Evolutionary conservation across 768 basidiomycete genomes (phyloP), one percentile per base, ranked within the genome.

Genomic region (Gymnopilus junonius): DNA sequence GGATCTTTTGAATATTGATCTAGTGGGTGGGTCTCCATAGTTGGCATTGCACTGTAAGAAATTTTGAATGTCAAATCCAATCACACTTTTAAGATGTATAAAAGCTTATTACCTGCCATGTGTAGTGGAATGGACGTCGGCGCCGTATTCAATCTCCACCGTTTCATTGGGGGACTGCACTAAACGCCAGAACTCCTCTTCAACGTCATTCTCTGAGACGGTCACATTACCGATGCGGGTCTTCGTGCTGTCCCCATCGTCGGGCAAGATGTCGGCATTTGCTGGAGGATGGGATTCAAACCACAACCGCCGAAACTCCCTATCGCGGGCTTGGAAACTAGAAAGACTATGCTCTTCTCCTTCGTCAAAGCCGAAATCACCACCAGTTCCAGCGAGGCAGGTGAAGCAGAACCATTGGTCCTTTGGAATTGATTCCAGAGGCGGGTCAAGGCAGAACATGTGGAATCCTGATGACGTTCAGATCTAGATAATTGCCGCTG

Each of bases 131-230:
- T 98, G 96, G 34, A 99, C 91, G 75, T 99, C 97, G 1, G 97
- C 97, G n/a, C 97, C 97, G 73, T 99, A 99, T 76, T 99, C 97
- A 34, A 99, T 90, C 75, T 99, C 97, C 17, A 99, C 95, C 0
- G 94, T 96, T 73, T 99, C 96, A 43, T 84, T 80, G 59, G 87
- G 85, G 17, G 91, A 92, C 75, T 97, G 92, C 10, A 98, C 95
- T 55, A 99, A 84, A 34, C 95, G 85, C 97, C 97, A 99, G 70
- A 99, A 99, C 75, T 99, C 97, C 51, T 84, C 82, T 81, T 99
- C 97, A 10, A 98, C 87, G 67, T 98, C 95, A 66, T 87, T 85
- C 75, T 99, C 97, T 12, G 91, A 87, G n/a, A 97, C 88, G 2
- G 79, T 74, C 37, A 87, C 79, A 65, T 85, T 83, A 20, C 86